phyloP scores from a whole-genome alignment of 1,284 basidiomycete species.

The Puccinia hordei region DNA sequence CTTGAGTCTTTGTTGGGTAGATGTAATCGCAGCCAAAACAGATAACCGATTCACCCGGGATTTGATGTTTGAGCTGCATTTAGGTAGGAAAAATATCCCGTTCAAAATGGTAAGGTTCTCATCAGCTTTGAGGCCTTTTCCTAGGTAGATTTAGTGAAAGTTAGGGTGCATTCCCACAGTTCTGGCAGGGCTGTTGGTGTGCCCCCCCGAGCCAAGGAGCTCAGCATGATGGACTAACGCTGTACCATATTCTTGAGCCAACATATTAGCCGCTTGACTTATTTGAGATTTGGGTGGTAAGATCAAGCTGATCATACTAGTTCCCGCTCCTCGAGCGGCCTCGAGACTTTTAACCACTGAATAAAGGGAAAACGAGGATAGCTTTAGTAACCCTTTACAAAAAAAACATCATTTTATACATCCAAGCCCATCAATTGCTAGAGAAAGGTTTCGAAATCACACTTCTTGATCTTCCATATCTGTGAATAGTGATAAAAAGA shows the following conservation, averaged over 20 bases:
- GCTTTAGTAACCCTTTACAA: background rate
- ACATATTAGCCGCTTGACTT: slow-evolving; percentile 88
- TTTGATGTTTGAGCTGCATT: slow-evolving; percentile 85
- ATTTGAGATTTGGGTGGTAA: slow-evolving; percentile 79
- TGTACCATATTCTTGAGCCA: slow-evolving; percentile 89
- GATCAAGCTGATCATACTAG: slow-evolving; percentile 98
- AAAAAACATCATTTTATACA: background rate
- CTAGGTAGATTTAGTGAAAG: background rate
- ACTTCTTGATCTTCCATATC: slow-evolving; percentile 92
- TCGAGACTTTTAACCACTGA: slow-evolving; percentile 85
- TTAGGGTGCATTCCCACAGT: background rate
- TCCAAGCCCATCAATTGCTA: background rate
- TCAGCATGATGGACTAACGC: slow-evolving; percentile 33
- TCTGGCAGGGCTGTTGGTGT: background rate
- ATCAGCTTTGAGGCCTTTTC: background rate
- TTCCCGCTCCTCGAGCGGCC: slow-evolving; percentile 89
- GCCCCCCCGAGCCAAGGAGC: background rate
- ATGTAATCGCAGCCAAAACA: slow-evolving; percentile 95
- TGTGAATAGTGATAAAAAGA: slow-evolving; percentile 52
- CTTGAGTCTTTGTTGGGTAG: slow-evolving; percentile 97
- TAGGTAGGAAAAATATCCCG: slow-evolving; percentile 39
- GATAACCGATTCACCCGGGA: slow-evolving; percentile 97
- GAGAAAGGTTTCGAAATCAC: slow-evolving; percentile 55
- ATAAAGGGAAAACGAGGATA: background rate
- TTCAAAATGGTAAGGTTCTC: background rate